These are phyloP conservation scores for Barnettozyma pratensis DNA, from an alignment of 805 yeast species.

Conservation along the genomic window DNA sequence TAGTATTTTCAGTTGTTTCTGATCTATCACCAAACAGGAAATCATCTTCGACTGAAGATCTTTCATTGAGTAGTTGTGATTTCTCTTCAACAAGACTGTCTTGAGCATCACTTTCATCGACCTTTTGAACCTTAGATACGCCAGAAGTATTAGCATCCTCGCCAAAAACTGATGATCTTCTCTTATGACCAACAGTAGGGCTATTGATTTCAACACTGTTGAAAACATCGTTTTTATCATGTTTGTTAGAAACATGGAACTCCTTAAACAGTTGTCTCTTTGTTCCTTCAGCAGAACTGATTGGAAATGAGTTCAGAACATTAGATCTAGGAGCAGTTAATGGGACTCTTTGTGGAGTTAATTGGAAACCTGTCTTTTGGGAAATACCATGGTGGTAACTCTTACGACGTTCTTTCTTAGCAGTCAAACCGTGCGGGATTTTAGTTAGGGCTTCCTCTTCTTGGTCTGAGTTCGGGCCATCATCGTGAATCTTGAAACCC, in stretches of 20 bases:
- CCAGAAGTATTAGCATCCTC: slow-evolving; percentile 1
- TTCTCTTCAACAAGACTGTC: neutral
- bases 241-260: neutral
- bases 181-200: slow-evolving; percentile 7
- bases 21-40: too few relatives aligned
- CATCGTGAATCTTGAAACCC: slow-evolving; percentile 17
- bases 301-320: slow-evolving; percentile 22
- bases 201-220: neutral
- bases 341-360: slow-evolving; percentile 23
- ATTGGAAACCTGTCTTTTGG: neutral
- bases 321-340: slow-evolving; percentile 29
- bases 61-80: too few relatives aligned
- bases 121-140: slow-evolving; percentile 3
- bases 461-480: slow-evolving; percentile 2
- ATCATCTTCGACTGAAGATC: neutral
- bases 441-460: slow-evolving; percentile 20
- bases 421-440: slow-evolving; percentile 43
- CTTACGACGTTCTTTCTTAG: slow-evolving; percentile 26
- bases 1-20: too few relatives aligned
- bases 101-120: neutral
- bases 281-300: slow-evolving; percentile 11
- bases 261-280: slow-evolving; percentile 19
- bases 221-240: neutral
- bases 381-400: slow-evolving; percentile 15
- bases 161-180: slow-evolving; percentile 7